A percentile compares a stretch with the other conserved stretches of the same genome.
Evolutionary conservation across 495 filamentous ascomycete species (phyloP).

Genomic region (Aspergillus bridgeri): DNA sequence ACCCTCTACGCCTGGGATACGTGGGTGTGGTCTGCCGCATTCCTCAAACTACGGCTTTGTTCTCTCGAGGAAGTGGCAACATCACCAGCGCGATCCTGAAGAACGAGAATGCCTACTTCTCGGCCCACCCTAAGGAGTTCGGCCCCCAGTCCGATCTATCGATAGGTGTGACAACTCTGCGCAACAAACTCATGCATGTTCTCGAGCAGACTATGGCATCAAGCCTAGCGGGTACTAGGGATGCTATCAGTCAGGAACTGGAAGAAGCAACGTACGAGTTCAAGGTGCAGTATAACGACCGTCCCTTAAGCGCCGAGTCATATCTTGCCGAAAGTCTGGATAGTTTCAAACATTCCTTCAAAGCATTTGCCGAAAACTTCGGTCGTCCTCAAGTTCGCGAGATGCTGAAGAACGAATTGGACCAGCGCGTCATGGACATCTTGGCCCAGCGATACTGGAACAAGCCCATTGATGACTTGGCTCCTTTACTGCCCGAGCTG

Average conservation of each 20-base stretch:
- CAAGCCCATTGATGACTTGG: conserved; percentile 78
- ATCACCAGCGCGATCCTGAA: conserved; percentile 77
- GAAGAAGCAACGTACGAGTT: conserved; percentile 98
- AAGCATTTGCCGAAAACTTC: conserved; percentile 84
- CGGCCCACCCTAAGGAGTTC: conserved; percentile 75
- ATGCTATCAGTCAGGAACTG: conserved; percentile 90
- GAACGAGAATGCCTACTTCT: conserved; percentile 89
- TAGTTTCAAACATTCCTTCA: conserved; percentile 96
- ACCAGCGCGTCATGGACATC: conserved; percentile 94
- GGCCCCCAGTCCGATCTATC: conserved; percentile 65
- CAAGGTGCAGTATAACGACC: conserved; percentile 99
- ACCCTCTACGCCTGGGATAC: conserved; percentile 93
- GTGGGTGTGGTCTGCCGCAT: conserved; percentile 89
- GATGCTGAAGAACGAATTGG: conserved; percentile 86
- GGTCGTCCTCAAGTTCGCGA: conserved; percentile 84
- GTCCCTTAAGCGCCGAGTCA: conserved; percentile 88
- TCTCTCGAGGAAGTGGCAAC: conserved; percentile 79
- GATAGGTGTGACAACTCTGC: conserved; percentile 79
- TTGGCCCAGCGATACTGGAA: conserved; percentile 97
- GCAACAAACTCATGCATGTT: conserved; percentile 95
- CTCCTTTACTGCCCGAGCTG: conserved; percentile 56
- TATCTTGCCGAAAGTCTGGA: conserved; percentile 94
- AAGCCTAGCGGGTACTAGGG: conserved; percentile 79
- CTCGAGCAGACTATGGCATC: conserved; percentile 96
- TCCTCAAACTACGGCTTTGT: conserved; percentile 71